Evolutionary conservation across 1,284 basidiomycete species (phyloP), one percentile per base, ranked within the genome.

Genomic region (Austroboletus novae-zelandiae): DNA sequence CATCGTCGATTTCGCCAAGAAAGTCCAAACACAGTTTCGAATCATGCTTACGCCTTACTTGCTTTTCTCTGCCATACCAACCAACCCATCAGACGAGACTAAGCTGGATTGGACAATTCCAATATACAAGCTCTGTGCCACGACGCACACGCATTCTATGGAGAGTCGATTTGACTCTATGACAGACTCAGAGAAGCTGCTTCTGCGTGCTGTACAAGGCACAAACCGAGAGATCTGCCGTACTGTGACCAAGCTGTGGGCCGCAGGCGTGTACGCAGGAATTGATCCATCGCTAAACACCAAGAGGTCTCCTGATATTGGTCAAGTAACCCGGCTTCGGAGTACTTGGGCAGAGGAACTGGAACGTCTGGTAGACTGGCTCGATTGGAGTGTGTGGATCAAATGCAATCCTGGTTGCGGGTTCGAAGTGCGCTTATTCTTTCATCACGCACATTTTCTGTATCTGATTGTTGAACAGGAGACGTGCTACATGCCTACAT

Each of bases 191-290:
- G 75, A 77, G 51, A 54, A 15, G 10, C 39, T 71, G 8, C 56
- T 78, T 41, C 60, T 71, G 27, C 43, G 43, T 7, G 62, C 73
- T 2, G 53, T 74, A 9, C 66, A 69, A 41, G 69, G 61, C 2
- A 72, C 71, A 0, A 65, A 51, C 0, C 67, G 59, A 25, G 77
- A 79, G 58, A 77, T 80, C 23, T 81, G 79, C 51, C 67, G 75
- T 0, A 68, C 74, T 6, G 42, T 75, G 41, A 72, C 71, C 2
- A 65, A 61, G 30, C 63, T 79, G 55, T 81, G 78, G 77, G 66
- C 66, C 5, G 57, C 68, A 27, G 25, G 25, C 25, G 25, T 27
- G 25, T 27, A 27, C 25, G 25, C 25, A 27, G 25, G 25, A 27
- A 7, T 27, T 27, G 25, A 27, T 27, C 6, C 25, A 27, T 27